Conservation (phyloP, 148 eudicot genomes). For the Camellia granthamiana region DNA sequence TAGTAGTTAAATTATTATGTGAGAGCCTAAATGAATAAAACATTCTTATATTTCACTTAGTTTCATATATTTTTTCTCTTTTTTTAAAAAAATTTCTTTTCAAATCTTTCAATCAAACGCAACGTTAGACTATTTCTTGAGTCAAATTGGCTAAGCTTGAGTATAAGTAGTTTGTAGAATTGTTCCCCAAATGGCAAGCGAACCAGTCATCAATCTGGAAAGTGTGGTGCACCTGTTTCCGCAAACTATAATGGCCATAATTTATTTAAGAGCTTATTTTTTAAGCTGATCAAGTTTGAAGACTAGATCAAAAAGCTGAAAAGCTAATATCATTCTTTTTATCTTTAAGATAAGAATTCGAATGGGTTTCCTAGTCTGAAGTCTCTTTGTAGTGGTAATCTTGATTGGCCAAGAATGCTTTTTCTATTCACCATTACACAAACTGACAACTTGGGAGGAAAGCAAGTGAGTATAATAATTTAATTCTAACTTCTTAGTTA, state of each 20-base stretch:
- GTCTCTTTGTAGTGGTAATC: not conserved
- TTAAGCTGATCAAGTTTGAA: not conserved
- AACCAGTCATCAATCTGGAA: constrained; percentile 8
- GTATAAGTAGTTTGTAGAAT: not conserved
- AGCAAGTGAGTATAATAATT: not conserved
- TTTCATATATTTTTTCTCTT: no score
- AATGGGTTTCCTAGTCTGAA: not conserved
- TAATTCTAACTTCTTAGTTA: constrained; percentile 4
- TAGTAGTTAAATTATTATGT: no score
- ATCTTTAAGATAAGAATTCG: not conserved
- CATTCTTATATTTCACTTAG: no score
- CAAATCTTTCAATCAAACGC: no score
- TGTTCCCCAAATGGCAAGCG: not conserved
- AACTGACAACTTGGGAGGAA: not conserved
- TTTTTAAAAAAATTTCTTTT: no score
- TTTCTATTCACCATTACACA: not conserved
- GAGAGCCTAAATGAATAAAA: no score
- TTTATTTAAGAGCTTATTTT: not conserved
- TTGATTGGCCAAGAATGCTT: not conserved
- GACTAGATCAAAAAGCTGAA: not conserved
- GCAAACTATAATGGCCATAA: constrained; percentile 5
- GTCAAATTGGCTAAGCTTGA: not conserved
- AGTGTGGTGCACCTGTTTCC: constrained; percentile 18
- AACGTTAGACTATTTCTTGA: no score
- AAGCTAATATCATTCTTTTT: not conserved